Base-by-base conservation (phyloP, 2,329 filamentous ascomycete genomes). In the Colletotrichum eremochloae region DNA sequence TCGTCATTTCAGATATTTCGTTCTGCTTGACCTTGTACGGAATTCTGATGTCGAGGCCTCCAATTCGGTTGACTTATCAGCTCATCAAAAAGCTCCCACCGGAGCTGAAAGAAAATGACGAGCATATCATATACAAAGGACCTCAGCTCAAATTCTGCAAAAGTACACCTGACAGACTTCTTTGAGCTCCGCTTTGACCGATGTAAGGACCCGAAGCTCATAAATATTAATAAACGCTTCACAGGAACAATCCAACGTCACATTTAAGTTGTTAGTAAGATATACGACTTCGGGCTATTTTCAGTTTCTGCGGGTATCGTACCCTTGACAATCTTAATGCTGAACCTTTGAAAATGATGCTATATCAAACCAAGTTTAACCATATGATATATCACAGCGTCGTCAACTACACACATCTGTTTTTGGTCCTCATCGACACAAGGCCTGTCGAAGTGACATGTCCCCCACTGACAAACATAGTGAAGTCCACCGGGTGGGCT, bases 381-480 rank as follows among this genome's bases (percentile, higher is more conserved):
- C 14, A 44, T n/a, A n/a, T 56, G 38, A 20, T 36, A 40, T 12
- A 56, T 7, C 9, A 55, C 9, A 12, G 5, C 33, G 14, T 56
- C n/a, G 33, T 31, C 52, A 42, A n/a, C 29, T 15, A 46, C 48
- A 24, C 44, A 62, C 36, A 15, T 18, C 36, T 65, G 36, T 46
- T n/a, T 3, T 20, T 11, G 8, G 12, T 46, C 11, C 18, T 46
- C 18, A n/a, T 46, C 11, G 44, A n/a, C 6, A 11, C 1, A 9
- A 20, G 5, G 36, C 62, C 6, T n/a, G 38, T 56, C 44, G 48
- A 65, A 65, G 62, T 65, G 15, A 29, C 62, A 56, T 18, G 2
- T 20, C 29, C n/a, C 36, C 18, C n/a, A 3, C 48, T 18, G 36
- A 46, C 62, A 65, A 46, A 65, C 62, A 33, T 42, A 65, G 62